phyloP scores from a whole-genome alignment of 768 basidiomycete genomes.

The Leccinum ochraceum region DNA sequence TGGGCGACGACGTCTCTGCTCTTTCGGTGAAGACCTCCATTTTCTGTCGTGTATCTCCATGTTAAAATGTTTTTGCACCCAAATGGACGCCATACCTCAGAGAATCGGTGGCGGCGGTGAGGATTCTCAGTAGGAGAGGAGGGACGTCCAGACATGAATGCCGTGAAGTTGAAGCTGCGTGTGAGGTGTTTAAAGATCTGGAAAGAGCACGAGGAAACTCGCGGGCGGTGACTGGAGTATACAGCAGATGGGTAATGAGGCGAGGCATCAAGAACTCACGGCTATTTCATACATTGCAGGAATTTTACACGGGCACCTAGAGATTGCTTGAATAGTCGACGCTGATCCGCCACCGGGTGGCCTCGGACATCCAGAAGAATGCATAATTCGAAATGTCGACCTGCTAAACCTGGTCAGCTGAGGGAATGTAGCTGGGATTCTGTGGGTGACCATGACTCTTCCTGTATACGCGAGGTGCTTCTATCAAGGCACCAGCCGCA shows the following conservation, averaged over 20 bases:
- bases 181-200: not conserved
- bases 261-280: not conserved
- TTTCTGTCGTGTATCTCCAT: not conserved
- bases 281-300: constrained; percentile 5
- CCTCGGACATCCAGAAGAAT: not conserved
- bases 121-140: not conserved
- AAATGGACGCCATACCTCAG: constrained; percentile 9
- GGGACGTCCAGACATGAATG: constrained; percentile 8
- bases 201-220: not conserved
- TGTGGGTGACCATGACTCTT: not conserved
- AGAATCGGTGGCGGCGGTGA: not conserved
- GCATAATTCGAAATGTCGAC: not conserved
- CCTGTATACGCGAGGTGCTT: not conserved
- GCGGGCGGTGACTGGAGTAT: not conserved
- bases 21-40: not conserved
- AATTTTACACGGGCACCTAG: too few relatives aligned
- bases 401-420: not conserved
- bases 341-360: not conserved
- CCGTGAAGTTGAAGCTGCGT: constrained; percentile 7
- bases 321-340: not conserved
- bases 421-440: not conserved
- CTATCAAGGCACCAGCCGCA: not conserved
- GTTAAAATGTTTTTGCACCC: not conserved
- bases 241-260: constrained; percentile 12
- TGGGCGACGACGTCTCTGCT: not conserved